Base-by-base conservation (phyloP, 805 yeast genomes). In the Ogataea allantospora region DNA sequence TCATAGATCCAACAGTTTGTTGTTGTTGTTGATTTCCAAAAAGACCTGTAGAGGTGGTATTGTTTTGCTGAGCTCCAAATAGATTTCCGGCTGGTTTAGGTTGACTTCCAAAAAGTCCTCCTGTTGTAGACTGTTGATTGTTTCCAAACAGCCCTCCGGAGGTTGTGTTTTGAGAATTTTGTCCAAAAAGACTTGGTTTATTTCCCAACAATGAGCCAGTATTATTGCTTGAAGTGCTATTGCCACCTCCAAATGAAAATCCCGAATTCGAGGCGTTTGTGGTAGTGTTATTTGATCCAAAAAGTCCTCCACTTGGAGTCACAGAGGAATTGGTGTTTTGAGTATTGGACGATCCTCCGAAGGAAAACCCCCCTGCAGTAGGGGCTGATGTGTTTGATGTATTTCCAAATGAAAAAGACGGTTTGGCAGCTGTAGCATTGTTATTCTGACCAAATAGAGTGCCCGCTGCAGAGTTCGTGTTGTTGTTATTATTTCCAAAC, bases 11-110 rank as follows among this genome's bases (percentile, higher is more conserved):
- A 15, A n/a, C 7, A 11, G 13, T 34, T 28, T 64, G 65, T 30
- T 68, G 38, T 20, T 38, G 37, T n/a, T 54, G 41, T 15, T 60
- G 59, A 15, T 58, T 57, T 13, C 59, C 62, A 43, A 56, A 55
- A 15, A 47, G 36, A 13, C 51, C 40, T 4, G 21, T 21, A 15
- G 10, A 23, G 30, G 26, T 15, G 14, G 8, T 23, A 22, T 17
- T 35, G 33, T 32, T 55, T 30, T 43, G 47, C 19, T 51, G 49
- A 41, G 23, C 23, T 21, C 23, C 23, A 21, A 21, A 21, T 9
- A 21, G 23, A 21, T 10, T 9, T 3, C 23, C 23, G 5, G 19
- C 23, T 14, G 27, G n/a, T 25, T 27, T 28, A 9, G 20, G 28
- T 27, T 22, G 33, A 20, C 38, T 38, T 6, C 65, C 65, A 49